A percentile compares a stretch with the other conserved stretches of the same genome.
These are phyloP conservation scores for Podospora pseudocomata DNA, from an alignment of 495 filamentous ascomycete genomes.

Conservation along the genomic window DNA sequence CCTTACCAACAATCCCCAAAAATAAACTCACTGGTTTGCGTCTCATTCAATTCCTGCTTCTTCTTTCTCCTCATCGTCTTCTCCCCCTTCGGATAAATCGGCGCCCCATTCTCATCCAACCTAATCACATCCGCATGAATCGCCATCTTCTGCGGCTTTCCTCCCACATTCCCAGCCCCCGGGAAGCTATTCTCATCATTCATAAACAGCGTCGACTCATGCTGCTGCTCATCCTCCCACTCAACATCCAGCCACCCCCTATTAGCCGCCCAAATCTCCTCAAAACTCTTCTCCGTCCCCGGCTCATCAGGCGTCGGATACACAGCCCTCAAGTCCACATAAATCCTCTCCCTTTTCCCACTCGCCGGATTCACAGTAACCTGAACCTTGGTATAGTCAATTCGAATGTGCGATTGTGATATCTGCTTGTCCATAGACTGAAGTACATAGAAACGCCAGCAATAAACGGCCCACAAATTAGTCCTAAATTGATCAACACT, in stretches of 20 bases:
- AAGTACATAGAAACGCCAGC: conserved; percentile 44
- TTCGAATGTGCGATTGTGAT: conserved; percentile 48
- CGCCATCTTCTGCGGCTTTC: conserved; percentile 38
- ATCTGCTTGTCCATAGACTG: conserved; percentile 50
- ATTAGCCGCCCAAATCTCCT: conserved; percentile 78
- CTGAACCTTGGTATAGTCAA: conserved; percentile 57
- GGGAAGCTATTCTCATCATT: conserved; percentile 25
- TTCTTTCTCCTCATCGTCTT: conserved; percentile 60
- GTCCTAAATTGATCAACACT: conserved; percentile 95
- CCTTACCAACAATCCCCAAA: not conserved
- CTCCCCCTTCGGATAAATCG: conserved; percentile 29
- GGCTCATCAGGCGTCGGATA: conserved; percentile 72
- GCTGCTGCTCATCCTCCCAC: conserved; percentile 55
- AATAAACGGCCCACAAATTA: conserved; percentile 71
- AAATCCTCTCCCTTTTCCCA: conserved; percentile 76
- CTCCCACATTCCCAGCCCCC: conserved; percentile 21
- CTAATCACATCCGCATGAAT: conserved; percentile 44
- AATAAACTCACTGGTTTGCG: conserved; percentile 68
- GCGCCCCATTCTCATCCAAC: conserved; percentile 52
- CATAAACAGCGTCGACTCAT: conserved; percentile 16
- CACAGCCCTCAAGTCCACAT: conserved; percentile 76
- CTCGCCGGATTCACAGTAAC: conserved; percentile 72
- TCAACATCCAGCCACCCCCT: conserved; percentile 72
- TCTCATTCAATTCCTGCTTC: conserved; percentile 73
- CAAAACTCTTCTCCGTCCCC: conserved; percentile 74